Percentiles rank a stretch among this genome's conserved stretches.
Evolutionary conservation across 805 yeast genomes (phyloP).

Genomic region (Yamadazyma laniorum): DNA sequence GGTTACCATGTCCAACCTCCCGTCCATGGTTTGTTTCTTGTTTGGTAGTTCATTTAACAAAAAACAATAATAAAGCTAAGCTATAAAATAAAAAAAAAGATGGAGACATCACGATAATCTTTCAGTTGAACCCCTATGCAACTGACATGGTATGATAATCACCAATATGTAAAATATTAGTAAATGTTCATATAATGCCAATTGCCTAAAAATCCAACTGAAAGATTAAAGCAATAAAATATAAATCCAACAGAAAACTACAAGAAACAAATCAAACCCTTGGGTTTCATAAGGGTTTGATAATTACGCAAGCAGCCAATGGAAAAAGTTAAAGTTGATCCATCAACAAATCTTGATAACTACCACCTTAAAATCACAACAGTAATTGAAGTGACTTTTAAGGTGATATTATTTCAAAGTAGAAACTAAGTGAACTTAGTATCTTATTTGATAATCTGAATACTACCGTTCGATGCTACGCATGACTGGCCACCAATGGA

Average conservation of each 20-base stretch:
- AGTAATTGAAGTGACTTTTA: neutral
- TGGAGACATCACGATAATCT: slow-evolving; percentile 9
- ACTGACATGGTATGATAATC: slow-evolving; percentile 16
- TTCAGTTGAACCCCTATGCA: slow-evolving; percentile 18
- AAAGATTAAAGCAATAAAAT: slow-evolving; percentile 11
- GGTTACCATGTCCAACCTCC: no score
- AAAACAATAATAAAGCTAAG: slow-evolving; percentile 1
- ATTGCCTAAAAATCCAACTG: slow-evolving; percentile 18
- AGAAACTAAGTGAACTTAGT: slow-evolving; percentile 9
- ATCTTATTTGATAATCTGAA: slow-evolving; percentile 6
- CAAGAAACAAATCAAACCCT: slow-evolving; percentile 5
- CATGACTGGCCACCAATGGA: slow-evolving; percentile 12
- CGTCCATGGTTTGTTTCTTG: no score
- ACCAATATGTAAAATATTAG: neutral
- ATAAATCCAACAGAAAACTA: slow-evolving; percentile 5
- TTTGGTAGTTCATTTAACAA: neutral
- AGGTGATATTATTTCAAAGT: slow-evolving; percentile 7
- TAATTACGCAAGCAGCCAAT: slow-evolving; percentile 4
- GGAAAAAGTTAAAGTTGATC: neutral
- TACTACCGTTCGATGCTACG: slow-evolving; percentile 13
- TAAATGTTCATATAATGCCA: slow-evolving; percentile 14
- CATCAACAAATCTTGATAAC: slow-evolving; percentile 1
- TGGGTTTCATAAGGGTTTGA: neutral
- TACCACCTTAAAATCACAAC: slow-evolving; percentile 1
- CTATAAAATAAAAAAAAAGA: neutral